phyloP scores from a whole-genome alignment of 305 asterid genomes.

The Rubia balearica region DNA sequence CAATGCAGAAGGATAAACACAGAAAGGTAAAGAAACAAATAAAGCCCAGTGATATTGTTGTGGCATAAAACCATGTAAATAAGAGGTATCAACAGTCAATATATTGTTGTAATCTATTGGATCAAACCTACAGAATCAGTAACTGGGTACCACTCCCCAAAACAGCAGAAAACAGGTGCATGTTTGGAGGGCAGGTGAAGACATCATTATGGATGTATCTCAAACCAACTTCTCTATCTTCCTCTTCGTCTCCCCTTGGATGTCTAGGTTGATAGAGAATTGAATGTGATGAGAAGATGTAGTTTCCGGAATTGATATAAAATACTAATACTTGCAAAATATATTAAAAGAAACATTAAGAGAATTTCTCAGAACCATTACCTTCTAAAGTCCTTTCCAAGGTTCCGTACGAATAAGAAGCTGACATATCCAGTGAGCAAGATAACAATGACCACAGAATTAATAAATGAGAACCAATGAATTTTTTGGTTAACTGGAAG shows the following conservation, averaged over 20 bases:
- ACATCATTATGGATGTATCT: conserved; percentile 66
- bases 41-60: neutral
- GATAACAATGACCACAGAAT: conserved; percentile 48
- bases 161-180: conserved; percentile 65
- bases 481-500: conserved; percentile 44
- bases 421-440: conserved; percentile 60
- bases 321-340: neutral
- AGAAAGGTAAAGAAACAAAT: neutral
- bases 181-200: conserved; percentile 56
- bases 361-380: conserved; percentile 33
- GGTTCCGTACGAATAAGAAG: conserved; percentile 50
- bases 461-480: conserved; percentile 68
- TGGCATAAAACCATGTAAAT: neutral
- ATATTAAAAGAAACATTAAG: neutral
- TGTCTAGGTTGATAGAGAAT: conserved; percentile 25
- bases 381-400: conserved; percentile 77
- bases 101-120: neutral
- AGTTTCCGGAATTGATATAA: neutral
- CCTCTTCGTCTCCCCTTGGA: conserved; percentile 71
- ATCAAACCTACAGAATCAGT: conserved; percentile 51
- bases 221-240: conserved; percentile 79
- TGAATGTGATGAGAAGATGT: conserved; percentile 15
- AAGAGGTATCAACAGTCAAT: neutral
- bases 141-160: conserved; percentile 78
- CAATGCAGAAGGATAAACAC: neutral